Evolutionary conservation across 2,329 filamentous ascomycete genomes (phyloP).

Genomic region (Botrytis byssoidea): DNA sequence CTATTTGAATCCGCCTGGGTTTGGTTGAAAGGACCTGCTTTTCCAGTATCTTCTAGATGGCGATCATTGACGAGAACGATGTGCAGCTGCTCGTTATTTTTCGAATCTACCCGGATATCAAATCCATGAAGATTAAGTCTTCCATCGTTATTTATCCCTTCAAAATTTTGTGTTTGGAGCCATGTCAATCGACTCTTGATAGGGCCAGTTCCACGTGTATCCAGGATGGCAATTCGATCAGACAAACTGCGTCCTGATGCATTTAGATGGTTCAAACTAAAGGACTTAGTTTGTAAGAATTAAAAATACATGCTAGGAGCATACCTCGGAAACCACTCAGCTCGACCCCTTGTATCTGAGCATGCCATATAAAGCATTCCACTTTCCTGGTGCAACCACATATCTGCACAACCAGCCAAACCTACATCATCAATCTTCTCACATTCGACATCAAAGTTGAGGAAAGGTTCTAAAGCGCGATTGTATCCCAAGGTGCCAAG

Average conservation of each 20-base stretch:
- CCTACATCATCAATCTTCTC: conserved; percentile 31
- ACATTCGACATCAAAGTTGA: conserved; percentile 38
- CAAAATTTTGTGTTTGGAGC: conserved; percentile 30
- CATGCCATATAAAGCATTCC: conserved; percentile 37
- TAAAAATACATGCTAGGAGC: not conserved
- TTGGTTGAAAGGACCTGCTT: conserved; percentile 25
- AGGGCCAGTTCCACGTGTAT: conserved; percentile 32
- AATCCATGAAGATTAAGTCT: conserved; percentile 40
- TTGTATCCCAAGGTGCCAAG: conserved; percentile 38
- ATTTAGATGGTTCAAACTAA: conserved; percentile 31
- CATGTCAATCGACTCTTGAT: conserved; percentile 31
- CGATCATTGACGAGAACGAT: conserved; percentile 41
- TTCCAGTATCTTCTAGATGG: conserved; percentile 36
- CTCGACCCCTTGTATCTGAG: conserved; percentile 29
- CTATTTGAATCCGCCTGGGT: conserved; percentile 37
- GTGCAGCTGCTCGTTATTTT: conserved; percentile 26
- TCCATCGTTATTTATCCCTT: conserved; percentile 30
- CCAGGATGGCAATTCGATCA: conserved; percentile 33
- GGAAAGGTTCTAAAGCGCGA: conserved; percentile 38
- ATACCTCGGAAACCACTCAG: conserved; percentile 34
- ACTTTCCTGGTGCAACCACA: conserved; percentile 37
- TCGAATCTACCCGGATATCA: conserved; percentile 34
- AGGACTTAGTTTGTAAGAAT: conserved; percentile 1
- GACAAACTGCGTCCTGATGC: conserved; percentile 28
- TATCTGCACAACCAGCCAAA: conserved; percentile 36